phyloP scores from a whole-genome alignment of 495 filamentous ascomycete species.

The Penicillium lividum region DNA sequence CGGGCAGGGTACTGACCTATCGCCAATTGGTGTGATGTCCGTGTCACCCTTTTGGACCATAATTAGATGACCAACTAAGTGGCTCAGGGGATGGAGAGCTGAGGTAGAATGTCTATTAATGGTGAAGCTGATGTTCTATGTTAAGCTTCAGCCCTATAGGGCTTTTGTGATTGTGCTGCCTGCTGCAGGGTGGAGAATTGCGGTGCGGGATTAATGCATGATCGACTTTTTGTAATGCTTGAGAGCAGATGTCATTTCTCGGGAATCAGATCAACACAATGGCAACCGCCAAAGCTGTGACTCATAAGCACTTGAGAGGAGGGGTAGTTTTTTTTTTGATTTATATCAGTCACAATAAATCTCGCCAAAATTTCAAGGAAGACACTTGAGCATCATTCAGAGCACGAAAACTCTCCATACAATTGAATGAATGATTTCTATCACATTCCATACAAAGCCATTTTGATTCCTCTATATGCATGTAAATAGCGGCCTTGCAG shows the following conservation, averaged over 20 bases:
- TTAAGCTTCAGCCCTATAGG: constrained; percentile 15
- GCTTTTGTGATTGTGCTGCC: constrained; percentile 10
- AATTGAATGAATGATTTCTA: too few species aligned
- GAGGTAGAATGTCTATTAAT: not conserved
- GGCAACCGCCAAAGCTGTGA: too few species aligned
- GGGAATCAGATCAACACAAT: not conserved
- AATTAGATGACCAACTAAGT: constrained; percentile 6
- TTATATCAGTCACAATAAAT: too few species aligned
- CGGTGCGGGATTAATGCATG: not conserved
- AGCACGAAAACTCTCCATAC: too few species aligned
- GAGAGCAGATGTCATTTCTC: not conserved
- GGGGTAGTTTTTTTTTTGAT: too few species aligned
- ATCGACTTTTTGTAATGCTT: not conserved
- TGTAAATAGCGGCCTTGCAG: too few species aligned
- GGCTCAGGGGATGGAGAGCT: not conserved
- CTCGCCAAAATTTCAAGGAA: too few species aligned
- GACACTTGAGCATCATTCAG: too few species aligned
- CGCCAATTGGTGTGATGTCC: not conserved
- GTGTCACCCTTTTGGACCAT: not conserved
- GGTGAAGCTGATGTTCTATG: not conserved
- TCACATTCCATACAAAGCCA: too few species aligned
- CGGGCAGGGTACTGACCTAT: not conserved
- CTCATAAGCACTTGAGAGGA: too few species aligned
- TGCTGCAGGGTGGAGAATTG: not conserved
- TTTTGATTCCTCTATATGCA: too few species aligned